phyloP scores from a whole-genome alignment of 2,329 filamentous ascomycete genomes.

The Orbilia javanica region DNA sequence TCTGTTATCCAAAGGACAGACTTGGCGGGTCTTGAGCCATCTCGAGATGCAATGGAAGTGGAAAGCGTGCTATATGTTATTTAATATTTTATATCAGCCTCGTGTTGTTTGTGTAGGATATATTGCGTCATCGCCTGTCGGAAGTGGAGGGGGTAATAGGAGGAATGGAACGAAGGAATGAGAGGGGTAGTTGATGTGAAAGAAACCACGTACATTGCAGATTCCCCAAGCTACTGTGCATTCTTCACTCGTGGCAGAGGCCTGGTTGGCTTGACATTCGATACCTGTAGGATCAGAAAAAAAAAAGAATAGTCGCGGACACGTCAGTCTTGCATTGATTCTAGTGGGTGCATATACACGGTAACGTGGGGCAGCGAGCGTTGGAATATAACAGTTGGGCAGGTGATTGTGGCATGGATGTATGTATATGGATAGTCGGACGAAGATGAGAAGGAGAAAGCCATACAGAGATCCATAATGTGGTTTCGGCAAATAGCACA shows the following conservation, averaged over 20 bases:
- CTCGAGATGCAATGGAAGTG: constrained; percentile 99
- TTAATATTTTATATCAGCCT: constrained; percentile 50
- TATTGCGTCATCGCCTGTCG: constrained; percentile 21
- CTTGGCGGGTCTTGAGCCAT: constrained; percentile 99
- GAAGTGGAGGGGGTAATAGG: constrained; percentile 1
- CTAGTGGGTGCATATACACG: constrained; percentile 35
- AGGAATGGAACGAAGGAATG: constrained; percentile 4
- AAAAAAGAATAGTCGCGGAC: constrained; percentile 13
- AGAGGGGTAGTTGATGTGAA: neutral
- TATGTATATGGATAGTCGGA: neutral
- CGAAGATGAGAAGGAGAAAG: neutral
- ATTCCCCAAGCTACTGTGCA: constrained; percentile 99
- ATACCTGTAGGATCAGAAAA: constrained; percentile 76
- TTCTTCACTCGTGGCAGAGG: constrained; percentile 95
- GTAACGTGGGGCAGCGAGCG: constrained; percentile 43
- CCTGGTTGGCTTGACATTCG: constrained; percentile 98
- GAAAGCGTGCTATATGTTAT: constrained; percentile 89
- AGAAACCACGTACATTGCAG: constrained; percentile 81
- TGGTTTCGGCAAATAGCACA: constrained; percentile 99
- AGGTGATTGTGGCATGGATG: neutral
- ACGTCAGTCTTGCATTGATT: constrained; percentile 58
- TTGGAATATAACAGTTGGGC: constrained; percentile 39
- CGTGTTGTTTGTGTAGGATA: constrained; percentile 1
- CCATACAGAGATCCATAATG: constrained; percentile 97
- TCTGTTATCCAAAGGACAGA: constrained; percentile 95